Evolutionary conservation across 345 rosid species (phyloP).

Genomic region (Nasturtium officinale): DNA sequence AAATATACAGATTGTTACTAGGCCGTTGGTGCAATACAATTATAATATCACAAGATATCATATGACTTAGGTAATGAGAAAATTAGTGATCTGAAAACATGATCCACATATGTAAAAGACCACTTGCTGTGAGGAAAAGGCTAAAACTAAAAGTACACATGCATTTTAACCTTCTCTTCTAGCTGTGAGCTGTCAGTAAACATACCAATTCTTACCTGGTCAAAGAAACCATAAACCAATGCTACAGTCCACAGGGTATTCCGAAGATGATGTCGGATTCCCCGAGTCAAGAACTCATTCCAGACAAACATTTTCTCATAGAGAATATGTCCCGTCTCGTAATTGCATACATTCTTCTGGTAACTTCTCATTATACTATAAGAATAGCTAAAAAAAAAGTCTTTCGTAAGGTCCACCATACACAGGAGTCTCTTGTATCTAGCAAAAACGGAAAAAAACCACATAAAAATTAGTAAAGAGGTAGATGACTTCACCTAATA

Average conservation of each 20-base stretch:
- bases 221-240: constrained; percentile 90
- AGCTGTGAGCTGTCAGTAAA: constrained; percentile 25
- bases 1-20: not conserved
- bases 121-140: not conserved
- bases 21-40: not conserved
- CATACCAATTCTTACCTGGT: constrained; percentile 65
- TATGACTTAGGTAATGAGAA: not conserved
- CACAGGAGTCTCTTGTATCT: constrained; percentile 95
- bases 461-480: constrained; percentile 3
- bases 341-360: constrained; percentile 73
- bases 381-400: constrained; percentile 97
- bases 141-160: not conserved
- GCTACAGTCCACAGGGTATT: constrained; percentile 95
- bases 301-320: constrained; percentile 95
- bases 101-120: not conserved
- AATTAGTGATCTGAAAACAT: not conserved
- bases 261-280: constrained; percentile 74
- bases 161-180: not conserved
- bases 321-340: constrained; percentile 59
- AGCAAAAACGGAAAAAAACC: not conserved
- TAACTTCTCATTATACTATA: constrained; percentile 84
- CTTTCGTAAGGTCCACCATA: constrained; percentile 87
- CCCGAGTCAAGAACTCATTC: constrained; percentile 93
- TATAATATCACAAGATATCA: not conserved
- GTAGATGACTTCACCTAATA: not conserved